Conservation (phyloP, 148 eudicot genomes). For the Dysphania ambrosioides region DNA sequence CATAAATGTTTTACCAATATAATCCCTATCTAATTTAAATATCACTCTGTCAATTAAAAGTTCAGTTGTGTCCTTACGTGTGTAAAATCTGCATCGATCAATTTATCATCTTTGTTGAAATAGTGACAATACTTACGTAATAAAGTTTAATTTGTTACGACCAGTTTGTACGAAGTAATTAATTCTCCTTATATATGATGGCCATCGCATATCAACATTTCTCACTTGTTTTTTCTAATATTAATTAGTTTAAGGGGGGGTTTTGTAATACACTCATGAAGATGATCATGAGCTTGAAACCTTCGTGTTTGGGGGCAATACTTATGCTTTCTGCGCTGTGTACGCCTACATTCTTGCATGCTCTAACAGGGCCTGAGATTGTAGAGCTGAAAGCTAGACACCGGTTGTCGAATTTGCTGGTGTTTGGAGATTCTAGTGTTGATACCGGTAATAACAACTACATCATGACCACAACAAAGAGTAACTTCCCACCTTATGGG, state of each 20-base stretch:
- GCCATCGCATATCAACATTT: too few species aligned
- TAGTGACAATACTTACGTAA: too few species aligned
- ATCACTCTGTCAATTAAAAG: background rate
- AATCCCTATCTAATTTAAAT: background rate
- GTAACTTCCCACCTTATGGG: conserved; percentile 2
- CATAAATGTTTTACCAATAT: background rate
- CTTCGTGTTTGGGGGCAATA: background rate
- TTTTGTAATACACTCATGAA: background rate
- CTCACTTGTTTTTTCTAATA: too few species aligned
- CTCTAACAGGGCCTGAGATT: background rate
- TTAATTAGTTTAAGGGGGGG: too few species aligned
- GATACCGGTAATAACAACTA: conserved; percentile 2
- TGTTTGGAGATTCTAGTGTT: conserved; percentile 8
- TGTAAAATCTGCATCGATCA: too few species aligned
- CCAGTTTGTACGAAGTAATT: too few species aligned
- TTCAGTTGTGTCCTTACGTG: background rate
- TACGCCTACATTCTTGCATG: background rate
- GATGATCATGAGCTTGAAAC: too few species aligned
- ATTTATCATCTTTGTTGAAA: background rate
- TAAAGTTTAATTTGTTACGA: too few species aligned
- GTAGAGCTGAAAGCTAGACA: conserved; percentile 1
- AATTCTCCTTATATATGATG: too few species aligned
- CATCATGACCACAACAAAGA: background rate
- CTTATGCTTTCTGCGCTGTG: background rate
- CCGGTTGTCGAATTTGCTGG: background rate